phyloP scores from a whole-genome alignment of 805 yeast species.

The Scheffersomyces ergatensis region DNA sequence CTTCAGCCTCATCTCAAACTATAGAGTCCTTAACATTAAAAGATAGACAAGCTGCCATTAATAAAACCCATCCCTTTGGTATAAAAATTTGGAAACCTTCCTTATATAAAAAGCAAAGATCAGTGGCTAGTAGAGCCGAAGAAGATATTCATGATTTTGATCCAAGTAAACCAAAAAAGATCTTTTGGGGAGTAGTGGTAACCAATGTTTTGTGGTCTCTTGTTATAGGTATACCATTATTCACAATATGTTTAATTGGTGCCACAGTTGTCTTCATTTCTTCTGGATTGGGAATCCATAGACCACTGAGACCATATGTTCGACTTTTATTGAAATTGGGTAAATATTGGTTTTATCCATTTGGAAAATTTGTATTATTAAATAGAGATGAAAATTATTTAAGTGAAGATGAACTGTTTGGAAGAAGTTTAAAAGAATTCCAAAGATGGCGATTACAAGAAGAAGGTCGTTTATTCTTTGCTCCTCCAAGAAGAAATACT shows the following conservation, averaged over 20 bases:
- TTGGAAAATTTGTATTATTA: conserved; percentile 84
- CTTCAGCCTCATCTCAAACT: conserved; percentile 43
- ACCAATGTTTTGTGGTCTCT: conserved; percentile 74
- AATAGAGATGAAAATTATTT: conserved; percentile 76
- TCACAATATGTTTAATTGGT: conserved; percentile 49
- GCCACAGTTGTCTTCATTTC: conserved; percentile 44
- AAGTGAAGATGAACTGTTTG: conserved; percentile 85
- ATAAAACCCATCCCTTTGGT: conserved; percentile 96
- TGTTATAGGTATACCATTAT: conserved; percentile 67
- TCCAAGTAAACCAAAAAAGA: conserved; percentile 42
- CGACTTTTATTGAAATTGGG: conserved; percentile 60
- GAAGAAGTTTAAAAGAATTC: conserved; percentile 80
- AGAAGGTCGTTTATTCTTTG: conserved; percentile 77
- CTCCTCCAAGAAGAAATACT: conserved; percentile 53
- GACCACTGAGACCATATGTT: conserved; percentile 62
- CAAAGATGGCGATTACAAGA: conserved; percentile 82
- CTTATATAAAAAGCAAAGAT: conserved; percentile 84
- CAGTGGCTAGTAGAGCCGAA: conserved; percentile 88
- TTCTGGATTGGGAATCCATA: conserved; percentile 40
- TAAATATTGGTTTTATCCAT: conserved; percentile 75
- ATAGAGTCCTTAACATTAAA: conserved; percentile 82
- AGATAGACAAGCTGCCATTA: conserved; percentile 94
- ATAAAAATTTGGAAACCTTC: conserved; percentile 99
- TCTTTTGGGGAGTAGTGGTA: conserved; percentile 59
- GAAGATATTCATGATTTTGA: conserved; percentile 85